Evolutionary conservation across 2,329 filamentous ascomycete species (phyloP).

Genomic region (Monosporascus sp.): DNA sequence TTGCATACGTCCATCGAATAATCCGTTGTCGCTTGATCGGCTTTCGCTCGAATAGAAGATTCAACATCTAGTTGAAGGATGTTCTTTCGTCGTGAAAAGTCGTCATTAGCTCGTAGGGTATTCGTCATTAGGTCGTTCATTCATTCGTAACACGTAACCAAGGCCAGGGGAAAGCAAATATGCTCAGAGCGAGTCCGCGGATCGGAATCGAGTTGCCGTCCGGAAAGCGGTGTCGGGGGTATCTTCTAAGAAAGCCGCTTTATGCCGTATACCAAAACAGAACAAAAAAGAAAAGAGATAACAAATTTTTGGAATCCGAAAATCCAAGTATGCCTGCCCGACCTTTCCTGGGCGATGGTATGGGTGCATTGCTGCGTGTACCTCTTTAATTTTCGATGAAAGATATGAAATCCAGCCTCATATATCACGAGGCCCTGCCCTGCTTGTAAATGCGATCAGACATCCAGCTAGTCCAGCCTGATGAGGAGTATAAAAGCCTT

Average conservation of each 20-base stretch:
- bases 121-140: constrained; percentile 29
- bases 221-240: constrained; percentile 29
- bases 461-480: constrained; percentile 51
- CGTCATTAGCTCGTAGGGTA: constrained; percentile 33
- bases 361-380: constrained; percentile 61
- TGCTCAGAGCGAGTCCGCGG: constrained; percentile 34
- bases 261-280: constrained; percentile 31
- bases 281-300: constrained; percentile 25
- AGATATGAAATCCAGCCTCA: constrained; percentile 36
- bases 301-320: constrained; percentile 33
- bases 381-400: constrained; percentile 45
- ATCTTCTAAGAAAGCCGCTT: constrained; percentile 37
- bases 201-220: constrained; percentile 15
- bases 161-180: constrained; percentile 28
- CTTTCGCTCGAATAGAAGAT: constrained; percentile 22
- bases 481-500: constrained; percentile 40
- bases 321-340: constrained; percentile 37
- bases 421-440: constrained; percentile 43
- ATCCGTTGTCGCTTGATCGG: constrained; percentile 20
- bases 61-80: constrained; percentile 28
- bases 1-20: constrained; percentile 19
- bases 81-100: constrained; percentile 36
- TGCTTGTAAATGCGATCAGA: constrained; percentile 50
- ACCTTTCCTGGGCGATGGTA: constrained; percentile 39
- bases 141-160: constrained; percentile 42